Percentiles rank a stretch among this genome's conserved stretches.
Evolutionary conservation across 148 eudicot genomes (phyloP).

Genomic region (Silene uniflora): DNA sequence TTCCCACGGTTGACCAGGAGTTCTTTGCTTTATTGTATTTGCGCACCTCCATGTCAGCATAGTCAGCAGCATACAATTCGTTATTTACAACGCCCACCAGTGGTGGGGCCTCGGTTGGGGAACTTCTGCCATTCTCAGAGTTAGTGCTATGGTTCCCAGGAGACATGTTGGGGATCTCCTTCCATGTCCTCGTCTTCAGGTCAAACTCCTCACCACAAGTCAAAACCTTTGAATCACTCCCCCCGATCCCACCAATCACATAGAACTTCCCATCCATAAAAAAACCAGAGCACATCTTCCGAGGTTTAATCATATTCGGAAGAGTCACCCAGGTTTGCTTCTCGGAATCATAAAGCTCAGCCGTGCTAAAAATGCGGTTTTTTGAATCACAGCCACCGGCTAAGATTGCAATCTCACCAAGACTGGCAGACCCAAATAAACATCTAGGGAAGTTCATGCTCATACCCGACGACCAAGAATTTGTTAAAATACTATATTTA

Average conservation of each 20-base stretch:
- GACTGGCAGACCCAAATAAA: slow-evolving; percentile 86
- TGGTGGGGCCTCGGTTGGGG: slow-evolving; percentile 80
- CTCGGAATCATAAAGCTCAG: slow-evolving; percentile 76
- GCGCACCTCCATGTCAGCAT: slow-evolving; percentile 65
- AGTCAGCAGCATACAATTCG: slow-evolving; percentile 74
- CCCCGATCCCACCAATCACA: slow-evolving; percentile 84
- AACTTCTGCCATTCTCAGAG: slow-evolving; percentile 37
- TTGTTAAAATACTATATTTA: slow-evolving; percentile 59
- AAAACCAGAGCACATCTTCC: slow-evolving; percentile 82
- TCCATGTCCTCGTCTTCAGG: slow-evolving; percentile 55
- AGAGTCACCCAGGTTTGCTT: slow-evolving; percentile 49
- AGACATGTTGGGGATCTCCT: slow-evolving; percentile 65
- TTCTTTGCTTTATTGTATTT: slow-evolving; percentile 49
- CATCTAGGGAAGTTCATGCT: slow-evolving; percentile 77
- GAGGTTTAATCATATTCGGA: slow-evolving; percentile 59
- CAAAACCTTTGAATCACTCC: slow-evolving; percentile 36
- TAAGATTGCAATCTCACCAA: slow-evolving; percentile 67
- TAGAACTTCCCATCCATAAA: slow-evolving; percentile 90
- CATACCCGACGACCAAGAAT: slow-evolving; percentile 69
- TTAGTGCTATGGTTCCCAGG: slow-evolving; percentile 45
- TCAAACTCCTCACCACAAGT: slow-evolving; percentile 85
- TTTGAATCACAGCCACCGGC: slow-evolving; percentile 78
- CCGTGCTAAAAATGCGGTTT: slow-evolving; percentile 49
- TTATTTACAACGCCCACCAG: slow-evolving; percentile 84
- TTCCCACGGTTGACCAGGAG: slow-evolving; percentile 56